A percentile compares a stretch with the other conserved stretches of the same genome.
Evolutionary conservation across 176 grass and related monocot genomes (phyloP).

Genomic region (Musa troglodytarum): DNA sequence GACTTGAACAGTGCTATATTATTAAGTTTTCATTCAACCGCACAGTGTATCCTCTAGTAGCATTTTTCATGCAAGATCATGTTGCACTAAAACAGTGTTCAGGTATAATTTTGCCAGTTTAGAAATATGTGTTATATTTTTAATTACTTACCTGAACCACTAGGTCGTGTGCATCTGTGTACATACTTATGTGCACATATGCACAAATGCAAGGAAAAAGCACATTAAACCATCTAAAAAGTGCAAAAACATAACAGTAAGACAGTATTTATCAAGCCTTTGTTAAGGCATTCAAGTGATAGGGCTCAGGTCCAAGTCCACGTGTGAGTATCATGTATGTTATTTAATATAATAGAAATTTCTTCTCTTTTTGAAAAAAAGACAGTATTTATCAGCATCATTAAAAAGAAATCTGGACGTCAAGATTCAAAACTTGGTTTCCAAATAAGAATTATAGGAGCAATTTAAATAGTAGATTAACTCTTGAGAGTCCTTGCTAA

Average conservation of each 20-base stretch:
- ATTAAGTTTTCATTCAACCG: background rate
- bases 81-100: background rate
- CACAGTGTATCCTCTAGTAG: background rate
- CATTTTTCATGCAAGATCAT: background rate
- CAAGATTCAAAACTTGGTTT: no score
- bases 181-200: background rate
- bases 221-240: no score
- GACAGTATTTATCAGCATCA: background rate
- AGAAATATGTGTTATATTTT: background rate
- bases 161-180: background rate
- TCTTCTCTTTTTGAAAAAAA: no score
- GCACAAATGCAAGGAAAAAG: background rate
- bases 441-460: no score
- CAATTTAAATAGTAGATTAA: no score
- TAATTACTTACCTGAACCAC: background rate
- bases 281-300: no score
- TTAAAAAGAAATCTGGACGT: background rate
- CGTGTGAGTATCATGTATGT: no score
- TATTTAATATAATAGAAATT: no score
- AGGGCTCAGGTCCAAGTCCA: no score
- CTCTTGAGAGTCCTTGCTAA: no score
- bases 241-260: no score
- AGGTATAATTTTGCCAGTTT: background rate
- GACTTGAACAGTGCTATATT: background rate
- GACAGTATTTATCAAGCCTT: no score